Conservation (phyloP, 805 yeast genomes). For the Nakazawaea wyomingensis region DNA sequence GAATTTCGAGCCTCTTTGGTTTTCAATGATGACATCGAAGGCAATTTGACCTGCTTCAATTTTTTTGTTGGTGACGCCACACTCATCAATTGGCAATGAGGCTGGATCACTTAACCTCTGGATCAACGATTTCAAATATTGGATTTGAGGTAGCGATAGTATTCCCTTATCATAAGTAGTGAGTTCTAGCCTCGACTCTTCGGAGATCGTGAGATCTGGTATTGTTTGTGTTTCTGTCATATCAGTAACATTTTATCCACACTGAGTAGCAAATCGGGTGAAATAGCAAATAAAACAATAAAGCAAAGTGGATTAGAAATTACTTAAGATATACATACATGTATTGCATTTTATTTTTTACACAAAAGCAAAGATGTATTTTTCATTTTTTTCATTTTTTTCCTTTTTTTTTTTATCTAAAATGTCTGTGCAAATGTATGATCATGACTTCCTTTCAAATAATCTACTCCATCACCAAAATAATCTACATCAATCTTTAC, state of each 20-base stretch:
- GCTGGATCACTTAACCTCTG: conserved; percentile 16
- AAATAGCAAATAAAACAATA: too few relatives aligned
- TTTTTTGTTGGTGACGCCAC: not conserved
- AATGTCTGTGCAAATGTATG: conserved; percentile 9
- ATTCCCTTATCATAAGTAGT: conserved; percentile 25
- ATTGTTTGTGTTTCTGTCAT: too few relatives aligned
- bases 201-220: too few relatives aligned
- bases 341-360: too few relatives aligned
- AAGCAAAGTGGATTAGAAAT: too few relatives aligned
- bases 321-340: too few relatives aligned
- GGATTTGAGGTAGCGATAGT: conserved; percentile 25
- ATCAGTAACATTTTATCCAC: not conserved
- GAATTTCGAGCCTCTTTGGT: conserved; percentile 47
- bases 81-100: not conserved
- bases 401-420: not conserved
- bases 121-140: conserved; percentile 21
- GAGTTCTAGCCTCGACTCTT: too few relatives aligned
- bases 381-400: not conserved
- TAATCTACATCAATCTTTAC: conserved; percentile 5
- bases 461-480: conserved; percentile 1
- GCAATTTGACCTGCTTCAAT: not conserved
- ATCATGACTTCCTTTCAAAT: conserved; percentile 8
- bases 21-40: conserved; percentile 44
- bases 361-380: not conserved
- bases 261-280: too few relatives aligned